phyloP scores from a whole-genome alignment of 805 yeast species.

The Lipomyces orientalis region DNA sequence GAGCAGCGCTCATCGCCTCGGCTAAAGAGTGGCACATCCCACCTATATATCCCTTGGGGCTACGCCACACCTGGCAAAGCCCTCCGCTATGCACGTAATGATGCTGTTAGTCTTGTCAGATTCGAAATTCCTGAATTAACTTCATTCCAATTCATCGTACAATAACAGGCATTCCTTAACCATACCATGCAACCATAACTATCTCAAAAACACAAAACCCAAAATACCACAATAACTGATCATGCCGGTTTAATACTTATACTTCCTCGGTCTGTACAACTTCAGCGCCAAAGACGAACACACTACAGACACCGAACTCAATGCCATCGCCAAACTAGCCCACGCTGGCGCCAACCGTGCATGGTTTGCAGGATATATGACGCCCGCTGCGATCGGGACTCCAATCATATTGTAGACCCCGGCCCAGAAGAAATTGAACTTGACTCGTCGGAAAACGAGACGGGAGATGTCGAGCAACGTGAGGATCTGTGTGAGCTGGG shows the following conservation, averaged over 20 bases:
- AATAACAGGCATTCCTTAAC: too few species aligned
- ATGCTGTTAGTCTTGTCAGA: too few species aligned
- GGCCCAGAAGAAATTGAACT: slow-evolving; percentile 86
- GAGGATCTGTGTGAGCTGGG: slow-evolving; percentile 57
- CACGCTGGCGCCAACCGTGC: slow-evolving; percentile 79
- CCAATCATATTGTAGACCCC: slow-evolving; percentile 79
- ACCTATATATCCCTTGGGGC: too few species aligned
- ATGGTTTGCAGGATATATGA: slow-evolving; percentile 77
- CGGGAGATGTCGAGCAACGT: slow-evolving; percentile 69
- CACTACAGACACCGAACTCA: slow-evolving; percentile 89
- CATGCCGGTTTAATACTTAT: slow-evolving; percentile 7
- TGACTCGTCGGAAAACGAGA: slow-evolving; percentile 73
- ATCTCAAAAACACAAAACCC: neutral
- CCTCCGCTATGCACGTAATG: too few species aligned
- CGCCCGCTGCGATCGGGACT: slow-evolving; percentile 94
- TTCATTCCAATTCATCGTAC: too few species aligned
- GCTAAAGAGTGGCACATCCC: too few species aligned
- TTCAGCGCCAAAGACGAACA: slow-evolving; percentile 75
- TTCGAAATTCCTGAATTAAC: too few species aligned
- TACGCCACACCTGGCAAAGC: too few species aligned
- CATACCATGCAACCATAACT: neutral
- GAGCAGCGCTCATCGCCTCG: too few species aligned
- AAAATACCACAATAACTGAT: neutral
- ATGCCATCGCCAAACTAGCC: slow-evolving; percentile 92
- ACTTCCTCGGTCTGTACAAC: slow-evolving; percentile 47